Evolutionary conservation across 257 asterid genomes (phyloP), one percentile per base, ranked within the genome.

Genomic region (Parsonsia alboflavescens): DNA sequence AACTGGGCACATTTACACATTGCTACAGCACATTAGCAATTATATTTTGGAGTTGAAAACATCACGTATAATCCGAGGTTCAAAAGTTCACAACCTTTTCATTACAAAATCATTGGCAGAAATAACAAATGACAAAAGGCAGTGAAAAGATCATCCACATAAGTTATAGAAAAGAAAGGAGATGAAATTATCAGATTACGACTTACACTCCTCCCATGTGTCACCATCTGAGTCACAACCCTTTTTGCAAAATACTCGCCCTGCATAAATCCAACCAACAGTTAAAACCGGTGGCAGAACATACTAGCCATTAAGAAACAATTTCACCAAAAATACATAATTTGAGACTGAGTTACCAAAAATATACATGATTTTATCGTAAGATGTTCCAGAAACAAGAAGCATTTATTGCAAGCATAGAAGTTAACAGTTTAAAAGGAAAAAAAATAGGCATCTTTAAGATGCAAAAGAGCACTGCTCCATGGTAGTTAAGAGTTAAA

Each of bases 181-280:
- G 53, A 63, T 15, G 45, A 63, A 22, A 10, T 48, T 71, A 44
- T 64, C 42, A 79, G 62, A 44, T 68, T 54, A 33, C 30, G 62
- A 86, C 97, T 84, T 86, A 89, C 96, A 93, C 65, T 88, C 97
- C 45, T 89, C 93, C 90, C 88, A 87, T 17, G 96, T 85, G 6
- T 93, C 97, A 7, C 93, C 96, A 85, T 91, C 97, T 77, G 91
- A 85, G 82, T 91, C 90, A 65, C 97, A 89, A 3, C 97, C 97
- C 75, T 93, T 93, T 74, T 93, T 91, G 91, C 98, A 93, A 71
- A 86, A 93, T 64, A 93, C 93, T 82, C 98, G 85, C 98, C 98
- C 98, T 91, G 62, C 80, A 83, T 73, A 72, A 78, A 81, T 75
- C 66, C 77, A 58, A 72, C n/a, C 49, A n/a, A 53, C 70, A 26